A percentile compares a stretch with the other conserved stretches of the same genome.
These are phyloP conservation scores for Psidium guajava DNA, from an alignment of 345 rosid genomes.

Conservation along the genomic window DNA sequence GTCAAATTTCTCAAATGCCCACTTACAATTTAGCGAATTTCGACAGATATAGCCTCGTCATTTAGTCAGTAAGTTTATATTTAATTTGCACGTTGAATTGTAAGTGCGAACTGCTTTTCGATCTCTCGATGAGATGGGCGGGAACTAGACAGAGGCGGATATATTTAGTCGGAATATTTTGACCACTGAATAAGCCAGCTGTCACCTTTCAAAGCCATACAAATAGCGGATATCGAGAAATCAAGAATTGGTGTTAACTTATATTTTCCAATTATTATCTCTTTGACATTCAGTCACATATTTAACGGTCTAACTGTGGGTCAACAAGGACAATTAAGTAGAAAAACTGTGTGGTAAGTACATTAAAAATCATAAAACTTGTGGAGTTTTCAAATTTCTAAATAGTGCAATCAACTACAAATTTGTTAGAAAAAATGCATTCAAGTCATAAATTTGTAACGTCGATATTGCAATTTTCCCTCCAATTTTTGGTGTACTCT, in stretches of 20 bases:
- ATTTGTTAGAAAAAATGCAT: no score
- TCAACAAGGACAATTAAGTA: neutral
- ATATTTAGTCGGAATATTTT: neutral
- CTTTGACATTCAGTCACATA: no score
- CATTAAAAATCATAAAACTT: neutral
- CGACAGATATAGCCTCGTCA: neutral
- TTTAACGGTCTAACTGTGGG: neutral
- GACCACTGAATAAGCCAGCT: neutral
- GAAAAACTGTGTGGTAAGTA: neutral
- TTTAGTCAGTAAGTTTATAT: neutral
- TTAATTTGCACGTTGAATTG: neutral
- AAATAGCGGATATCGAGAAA: neutral
- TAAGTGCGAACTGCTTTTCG: no score
- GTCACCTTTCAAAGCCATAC: neutral
- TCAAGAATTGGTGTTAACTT: neutral
- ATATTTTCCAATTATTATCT: neutral
- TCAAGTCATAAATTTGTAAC: no score
- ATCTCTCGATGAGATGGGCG: no score
- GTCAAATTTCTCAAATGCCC: neutral
- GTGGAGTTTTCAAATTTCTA: no score
- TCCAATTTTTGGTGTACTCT: no score
- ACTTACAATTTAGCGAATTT: neutral
- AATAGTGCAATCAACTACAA: no score
- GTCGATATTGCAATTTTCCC: no score
- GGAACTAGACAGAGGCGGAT: no score